A percentile compares a stretch with the other conserved stretches of the same genome.
These are phyloP conservation scores for Acanthochlamys bracteata DNA, from an alignment of 106 monocot genomes.

Conservation along the genomic window DNA sequence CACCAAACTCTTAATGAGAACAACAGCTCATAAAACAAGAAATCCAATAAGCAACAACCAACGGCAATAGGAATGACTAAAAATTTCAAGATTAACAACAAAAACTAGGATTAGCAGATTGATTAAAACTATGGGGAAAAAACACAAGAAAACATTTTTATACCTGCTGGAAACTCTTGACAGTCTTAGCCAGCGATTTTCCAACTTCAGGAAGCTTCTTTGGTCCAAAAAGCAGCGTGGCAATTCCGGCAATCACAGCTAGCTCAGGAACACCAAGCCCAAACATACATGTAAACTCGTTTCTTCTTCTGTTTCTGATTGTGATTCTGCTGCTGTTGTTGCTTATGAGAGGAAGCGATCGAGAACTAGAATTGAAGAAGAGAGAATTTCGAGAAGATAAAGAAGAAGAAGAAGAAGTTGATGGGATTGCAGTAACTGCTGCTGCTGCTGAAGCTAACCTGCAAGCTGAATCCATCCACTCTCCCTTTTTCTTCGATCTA, in stretches of 20 bases:
- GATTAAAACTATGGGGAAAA: neutral
- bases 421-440: neutral
- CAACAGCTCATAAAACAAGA: too few relatives aligned
- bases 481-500: too few relatives aligned
- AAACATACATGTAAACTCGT: slow-evolving; percentile 50
- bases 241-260: slow-evolving; percentile 89
- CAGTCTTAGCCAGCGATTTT: slow-evolving; percentile 16
- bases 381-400: neutral
- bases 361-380: neutral
- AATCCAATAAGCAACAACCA: too few relatives aligned
- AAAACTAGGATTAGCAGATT: neutral
- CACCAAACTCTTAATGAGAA: too few relatives aligned
- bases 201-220: slow-evolving; percentile 91
- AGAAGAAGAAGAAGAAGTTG: neutral
- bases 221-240: slow-evolving; percentile 78
- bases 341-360: neutral
- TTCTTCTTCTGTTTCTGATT: neutral
- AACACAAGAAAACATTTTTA: neutral
- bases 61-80: too few relatives aligned
- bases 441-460: neutral
- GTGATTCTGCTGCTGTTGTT: neutral
- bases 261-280: slow-evolving; percentile 94
- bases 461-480: neutral
- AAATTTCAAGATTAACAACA: too few relatives aligned
- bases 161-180: slow-evolving; percentile 97